phyloP scores from a whole-genome alignment of 768 basidiomycete species.

The Gloeopeniophorella convolvens region DNA sequence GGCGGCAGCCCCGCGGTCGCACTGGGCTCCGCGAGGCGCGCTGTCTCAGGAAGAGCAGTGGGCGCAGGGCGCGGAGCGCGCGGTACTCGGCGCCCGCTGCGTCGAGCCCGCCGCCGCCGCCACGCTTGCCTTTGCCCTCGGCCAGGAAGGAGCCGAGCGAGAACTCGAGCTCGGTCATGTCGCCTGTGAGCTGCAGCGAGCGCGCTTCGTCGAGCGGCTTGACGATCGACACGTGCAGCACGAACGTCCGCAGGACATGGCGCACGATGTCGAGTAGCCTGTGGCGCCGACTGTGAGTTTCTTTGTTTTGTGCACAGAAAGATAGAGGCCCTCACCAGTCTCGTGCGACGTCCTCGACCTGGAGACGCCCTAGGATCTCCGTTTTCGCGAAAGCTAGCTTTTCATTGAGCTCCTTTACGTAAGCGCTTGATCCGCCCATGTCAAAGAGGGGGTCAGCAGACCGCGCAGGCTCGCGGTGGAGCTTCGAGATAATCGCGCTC shows the following conservation, averaged over 20 bases:
- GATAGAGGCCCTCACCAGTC: slow-evolving; percentile 52
- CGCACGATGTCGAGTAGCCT: slow-evolving; percentile 49
- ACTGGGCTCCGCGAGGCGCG: slow-evolving; percentile 53
- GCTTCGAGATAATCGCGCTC: slow-evolving; percentile 65
- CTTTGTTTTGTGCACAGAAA: not conserved
- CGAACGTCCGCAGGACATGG: slow-evolving; percentile 78
- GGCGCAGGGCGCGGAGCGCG: slow-evolving; percentile 79
- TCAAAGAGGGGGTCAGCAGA: slow-evolving; percentile 51
- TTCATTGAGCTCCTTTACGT: slow-evolving; percentile 89
- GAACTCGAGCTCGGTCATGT: slow-evolving; percentile 97
- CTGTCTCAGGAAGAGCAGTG: slow-evolving; percentile 85
- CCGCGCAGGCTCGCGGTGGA: slow-evolving; percentile 81
- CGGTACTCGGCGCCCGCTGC: slow-evolving; percentile 83
- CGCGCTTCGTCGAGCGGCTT: slow-evolving; percentile 88
- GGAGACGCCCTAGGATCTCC: slow-evolving; percentile 67
- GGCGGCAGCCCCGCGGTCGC: slow-evolving; percentile 77
- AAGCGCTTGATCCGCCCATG: slow-evolving; percentile 64
- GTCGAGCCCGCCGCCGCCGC: slow-evolving; percentile 56
- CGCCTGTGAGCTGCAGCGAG: slow-evolving; percentile 89
- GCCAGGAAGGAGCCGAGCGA: slow-evolving; percentile 74
- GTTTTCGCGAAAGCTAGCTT: slow-evolving; percentile 77
- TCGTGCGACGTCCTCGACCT: slow-evolving; percentile 61
- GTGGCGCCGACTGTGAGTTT: not conserved
- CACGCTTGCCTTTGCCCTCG: slow-evolving; percentile 50
- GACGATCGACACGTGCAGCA: slow-evolving; percentile 90